Conservation (phyloP, 345 rosid species). For the Lagerstroemia speciosa region DNA sequence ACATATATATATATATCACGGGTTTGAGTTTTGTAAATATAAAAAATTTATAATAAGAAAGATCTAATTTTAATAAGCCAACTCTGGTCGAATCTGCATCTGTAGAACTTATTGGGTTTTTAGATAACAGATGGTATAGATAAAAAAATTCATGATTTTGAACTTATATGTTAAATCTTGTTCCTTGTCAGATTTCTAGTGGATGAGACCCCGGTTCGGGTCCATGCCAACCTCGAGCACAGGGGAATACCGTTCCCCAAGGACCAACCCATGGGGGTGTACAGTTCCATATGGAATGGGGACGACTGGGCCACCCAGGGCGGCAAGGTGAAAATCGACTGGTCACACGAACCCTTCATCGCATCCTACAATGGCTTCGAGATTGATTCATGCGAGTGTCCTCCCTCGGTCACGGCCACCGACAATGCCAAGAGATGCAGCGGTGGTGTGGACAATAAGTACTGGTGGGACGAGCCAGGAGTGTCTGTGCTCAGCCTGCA, state of each 20-base stretch:
- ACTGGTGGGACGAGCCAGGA: slow-evolving; percentile 35
- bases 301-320: slow-evolving; percentile 40
- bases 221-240: slow-evolving; percentile 24
- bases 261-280: slow-evolving; percentile 37
- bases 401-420: background rate
- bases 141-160: too few relatives aligned
- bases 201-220: slow-evolving; percentile 24
- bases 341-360: slow-evolving; percentile 23
- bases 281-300: slow-evolving; percentile 38
- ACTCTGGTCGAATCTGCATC: too few relatives aligned
- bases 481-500: slow-evolving; percentile 22
- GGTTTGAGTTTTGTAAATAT: too few relatives aligned
- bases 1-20: too few relatives aligned
- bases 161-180: background rate
- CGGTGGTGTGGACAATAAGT: slow-evolving; percentile 11
- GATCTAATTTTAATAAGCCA: too few relatives aligned
- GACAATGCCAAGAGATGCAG: slow-evolving; percentile 7
- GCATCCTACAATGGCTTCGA: slow-evolving; percentile 14
- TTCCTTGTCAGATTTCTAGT: slow-evolving; percentile 26
- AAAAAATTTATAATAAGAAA: too few relatives aligned
- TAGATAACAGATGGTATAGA: too few relatives aligned
- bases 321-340: slow-evolving; percentile 24
- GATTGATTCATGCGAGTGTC: slow-evolving; percentile 5
- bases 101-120: too few relatives aligned
- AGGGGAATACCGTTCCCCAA: slow-evolving; percentile 27